Percentiles rank a stretch among this genome's conserved stretches.
Evolutionary conservation across 108 stramenopile genomes (phyloP).

Genomic region (Skeletonema potamos): DNA sequence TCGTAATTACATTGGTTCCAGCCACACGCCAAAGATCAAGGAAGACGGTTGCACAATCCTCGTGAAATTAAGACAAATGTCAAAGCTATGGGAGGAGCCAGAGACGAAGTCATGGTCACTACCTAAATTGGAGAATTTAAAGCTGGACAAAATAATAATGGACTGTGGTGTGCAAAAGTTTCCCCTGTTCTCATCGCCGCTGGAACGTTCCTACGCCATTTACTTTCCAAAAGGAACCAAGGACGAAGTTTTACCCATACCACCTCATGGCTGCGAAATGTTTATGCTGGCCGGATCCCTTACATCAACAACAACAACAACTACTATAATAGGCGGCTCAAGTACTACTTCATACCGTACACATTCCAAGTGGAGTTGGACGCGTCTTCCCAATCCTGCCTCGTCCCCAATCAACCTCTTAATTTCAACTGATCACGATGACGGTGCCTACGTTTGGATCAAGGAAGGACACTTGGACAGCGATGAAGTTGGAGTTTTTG

Average conservation of each 20-base stretch:
- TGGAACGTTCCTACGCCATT: too few species aligned
- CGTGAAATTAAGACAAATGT: conserved; percentile 10
- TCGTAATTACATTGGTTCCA: conserved; percentile 42
- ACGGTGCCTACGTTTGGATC: background rate
- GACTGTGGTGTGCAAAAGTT: too few species aligned
- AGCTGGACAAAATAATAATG: too few species aligned
- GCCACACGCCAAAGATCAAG: conserved; percentile 47
- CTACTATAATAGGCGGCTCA: too few species aligned
- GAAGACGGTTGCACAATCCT: conserved; percentile 53
- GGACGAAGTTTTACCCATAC: background rate
- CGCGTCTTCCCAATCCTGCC: too few species aligned
- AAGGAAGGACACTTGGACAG: background rate
- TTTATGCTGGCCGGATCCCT: background rate
- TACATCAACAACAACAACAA: too few species aligned
- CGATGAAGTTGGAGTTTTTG: background rate
- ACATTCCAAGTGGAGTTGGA: too few species aligned
- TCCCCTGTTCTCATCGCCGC: too few species aligned
- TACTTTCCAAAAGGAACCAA: too few species aligned
- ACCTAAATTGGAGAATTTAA: background rate
- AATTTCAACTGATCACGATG: background rate
- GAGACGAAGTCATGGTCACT: background rate
- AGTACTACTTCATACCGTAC: too few species aligned
- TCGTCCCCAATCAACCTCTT: too few species aligned
- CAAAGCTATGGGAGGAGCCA: background rate
- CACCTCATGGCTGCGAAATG: background rate